Evolutionary conservation across 192 early-diverging fungal species (phyloP), one percentile per base, ranked within the genome.

Genomic region (Endogone sp.): DNA sequence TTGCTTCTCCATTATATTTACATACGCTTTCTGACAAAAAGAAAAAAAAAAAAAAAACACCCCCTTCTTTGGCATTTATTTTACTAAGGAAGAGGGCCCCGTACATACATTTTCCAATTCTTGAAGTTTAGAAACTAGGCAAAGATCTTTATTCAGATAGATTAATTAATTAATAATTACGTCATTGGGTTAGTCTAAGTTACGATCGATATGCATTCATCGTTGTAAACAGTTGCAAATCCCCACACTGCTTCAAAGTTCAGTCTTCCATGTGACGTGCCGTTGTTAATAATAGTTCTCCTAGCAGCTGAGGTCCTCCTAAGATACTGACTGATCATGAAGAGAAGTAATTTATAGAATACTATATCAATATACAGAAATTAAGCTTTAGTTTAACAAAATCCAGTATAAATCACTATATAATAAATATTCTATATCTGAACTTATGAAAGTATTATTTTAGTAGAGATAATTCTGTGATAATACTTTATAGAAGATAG

Each of bases 221-320:
- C n/a, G n/a, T n/a, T n/a, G n/a, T n/a, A n/a, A n/a, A n/a, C n/a
- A n/a, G n/a, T n/a, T n/a, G 20, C 60, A 27, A 58, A 58, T 28
- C 32, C 22, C 8, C 66, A 28, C 32, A 57, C 27, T 67, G 66
- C 66, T 56, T 20, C 3, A 25, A 67, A 31, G 21, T 67, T 67
- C 56, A n/a, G 32, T 24, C 56, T 59, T 56, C 27, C n/a, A 32
- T 67, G 20, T 59, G 27, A 57, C 27, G 26, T 67, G 66, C 66
- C 22, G 21, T 67, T 58, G 60, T 59, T 32, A 67, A 67, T 67
- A 67, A 67, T 67, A 32, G 57, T 29, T 59, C 27, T 22, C 57
- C 32, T 22, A 44, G 13, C 13, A 22, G 21, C 60, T 27, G 29
- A 31, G 56, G 55, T 58, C 10, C 56, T 67, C 20, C 10, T 21